phyloP scores from a whole-genome alignment of 345 rosid genomes.

The Pistacia atlantica region DNA sequence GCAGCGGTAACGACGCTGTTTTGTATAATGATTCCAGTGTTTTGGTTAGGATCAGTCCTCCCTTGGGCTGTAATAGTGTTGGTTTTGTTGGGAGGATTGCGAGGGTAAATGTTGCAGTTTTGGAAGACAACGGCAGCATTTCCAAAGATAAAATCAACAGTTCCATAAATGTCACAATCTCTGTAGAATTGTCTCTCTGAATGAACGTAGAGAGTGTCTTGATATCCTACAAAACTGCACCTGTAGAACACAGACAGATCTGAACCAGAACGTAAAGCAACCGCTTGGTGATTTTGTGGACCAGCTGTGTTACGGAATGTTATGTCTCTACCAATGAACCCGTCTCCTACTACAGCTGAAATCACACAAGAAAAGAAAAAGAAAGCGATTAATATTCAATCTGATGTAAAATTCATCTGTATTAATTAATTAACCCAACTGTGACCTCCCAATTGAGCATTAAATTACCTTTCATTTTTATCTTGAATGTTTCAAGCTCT shows the following conservation, averaged over 20 bases:
- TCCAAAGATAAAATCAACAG: constrained; percentile 63
- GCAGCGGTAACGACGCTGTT: constrained; percentile 49
- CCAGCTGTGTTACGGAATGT: constrained; percentile 60
- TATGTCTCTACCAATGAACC: constrained; percentile 53
- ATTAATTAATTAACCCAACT: background rate
- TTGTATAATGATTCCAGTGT: constrained; percentile 57
- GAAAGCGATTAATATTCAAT: background rate
- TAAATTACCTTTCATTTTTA: background rate
- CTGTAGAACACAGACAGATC: constrained; percentile 50
- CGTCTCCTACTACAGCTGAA: constrained; percentile 52
- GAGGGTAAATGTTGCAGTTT: constrained; percentile 49
- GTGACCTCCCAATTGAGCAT: background rate
- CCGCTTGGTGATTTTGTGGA: constrained; percentile 48
- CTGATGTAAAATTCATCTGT: background rate
- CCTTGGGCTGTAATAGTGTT: constrained; percentile 52
- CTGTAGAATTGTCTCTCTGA: constrained; percentile 58
- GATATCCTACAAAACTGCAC: constrained; percentile 62
- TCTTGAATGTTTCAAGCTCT: background rate
- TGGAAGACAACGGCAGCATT: constrained; percentile 56
- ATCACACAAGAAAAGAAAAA: background rate
- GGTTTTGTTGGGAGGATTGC: constrained; percentile 43
- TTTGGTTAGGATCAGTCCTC: constrained; percentile 57
- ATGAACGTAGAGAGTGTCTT: constrained; percentile 64
- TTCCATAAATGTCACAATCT: constrained; percentile 61
- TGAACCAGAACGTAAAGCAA: constrained; percentile 53